Base-by-base conservation (phyloP, 2,329 filamentous ascomycete species). In the Tolypocladium cylindrosporum region DNA sequence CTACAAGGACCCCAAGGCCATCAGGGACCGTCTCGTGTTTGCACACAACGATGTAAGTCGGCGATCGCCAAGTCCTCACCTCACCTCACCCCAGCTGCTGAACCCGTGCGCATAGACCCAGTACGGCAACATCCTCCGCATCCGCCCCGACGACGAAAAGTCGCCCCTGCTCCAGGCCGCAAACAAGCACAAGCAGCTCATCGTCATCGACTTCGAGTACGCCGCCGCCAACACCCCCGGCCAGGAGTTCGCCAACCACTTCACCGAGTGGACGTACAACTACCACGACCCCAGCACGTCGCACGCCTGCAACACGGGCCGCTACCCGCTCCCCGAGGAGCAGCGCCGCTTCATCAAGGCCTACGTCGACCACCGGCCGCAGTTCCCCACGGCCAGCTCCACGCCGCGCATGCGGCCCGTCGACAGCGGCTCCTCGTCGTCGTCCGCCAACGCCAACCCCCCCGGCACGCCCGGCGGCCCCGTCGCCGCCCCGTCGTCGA, bases 131-230 rank as follows among this genome's bases (percentile, higher is more conserved):
- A 94, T 99, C 61, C 84, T 99, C 55, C 90, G 92, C 42, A 72
- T 87, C 55, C 77, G 78, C 3, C 83, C 83, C 2, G 80, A 85
- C 57, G 80, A 85, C 71, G 83, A 90, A 63, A 87, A 91, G 65
- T 97, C 92, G 0, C 94, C 93, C 0, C 82, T 97, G 9, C 80
- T 97, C 13, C 83, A 94, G 55, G 91, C 94, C 0, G 86, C 89
- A 59, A 97, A 97, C 72, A 86, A 93, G 64, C 94, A 99, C 75
- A 97, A 96, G 72, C 93, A 96, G 73, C 83, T 99, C 16, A 83
- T 97, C 19, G 94, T 99, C 62, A 99, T 99, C 67, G 94, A 99
- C 71, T 99, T 99, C 67, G 94, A 99, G 69, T 99, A 99, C 69
- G 89, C 94, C 1, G 92, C 87, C 2, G 91, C 93, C 58, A 99